Conservation (phyloP, 139 green algal species). For the Haematococcus sp. region DNA sequence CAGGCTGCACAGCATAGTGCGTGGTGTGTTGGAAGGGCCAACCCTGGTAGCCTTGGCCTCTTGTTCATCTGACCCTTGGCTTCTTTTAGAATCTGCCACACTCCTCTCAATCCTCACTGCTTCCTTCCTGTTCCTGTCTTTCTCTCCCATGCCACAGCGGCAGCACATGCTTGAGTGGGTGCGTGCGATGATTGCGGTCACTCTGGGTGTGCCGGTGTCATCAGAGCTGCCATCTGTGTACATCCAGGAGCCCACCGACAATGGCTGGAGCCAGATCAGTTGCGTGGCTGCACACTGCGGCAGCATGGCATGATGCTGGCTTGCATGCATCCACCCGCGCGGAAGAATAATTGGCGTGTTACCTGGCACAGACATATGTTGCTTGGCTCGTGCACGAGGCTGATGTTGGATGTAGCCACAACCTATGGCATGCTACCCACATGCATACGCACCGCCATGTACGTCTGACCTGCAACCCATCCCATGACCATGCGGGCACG, state of each 20-base stretch:
- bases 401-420: too few relatives aligned
- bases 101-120: too few relatives aligned
- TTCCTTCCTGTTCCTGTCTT: background rate
- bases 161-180: slow-evolving; percentile 82
- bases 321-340: too few relatives aligned
- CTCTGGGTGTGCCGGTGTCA: slow-evolving; percentile 46
- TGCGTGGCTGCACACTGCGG: background rate
- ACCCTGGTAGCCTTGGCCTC: too few relatives aligned
- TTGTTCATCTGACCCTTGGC: too few relatives aligned
- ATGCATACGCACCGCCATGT: background rate
- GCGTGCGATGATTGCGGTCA: slow-evolving; percentile 51
- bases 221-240: slow-evolving; percentile 68
- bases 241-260: slow-evolving; percentile 65
- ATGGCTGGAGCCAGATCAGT: slow-evolving; percentile 67
- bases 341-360: too few relatives aligned
- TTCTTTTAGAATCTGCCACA: too few relatives aligned
- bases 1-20: too few relatives aligned
- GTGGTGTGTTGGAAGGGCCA: too few relatives aligned
- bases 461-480: background rate
- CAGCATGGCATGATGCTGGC: background rate
- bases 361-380: too few relatives aligned
- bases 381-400: background rate
- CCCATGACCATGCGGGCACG: too few relatives aligned
- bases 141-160: slow-evolving; percentile 30
- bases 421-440: too few relatives aligned